phyloP scores from a whole-genome alignment of 2,329 filamentous ascomycete species.

The Fusarium setosum region DNA sequence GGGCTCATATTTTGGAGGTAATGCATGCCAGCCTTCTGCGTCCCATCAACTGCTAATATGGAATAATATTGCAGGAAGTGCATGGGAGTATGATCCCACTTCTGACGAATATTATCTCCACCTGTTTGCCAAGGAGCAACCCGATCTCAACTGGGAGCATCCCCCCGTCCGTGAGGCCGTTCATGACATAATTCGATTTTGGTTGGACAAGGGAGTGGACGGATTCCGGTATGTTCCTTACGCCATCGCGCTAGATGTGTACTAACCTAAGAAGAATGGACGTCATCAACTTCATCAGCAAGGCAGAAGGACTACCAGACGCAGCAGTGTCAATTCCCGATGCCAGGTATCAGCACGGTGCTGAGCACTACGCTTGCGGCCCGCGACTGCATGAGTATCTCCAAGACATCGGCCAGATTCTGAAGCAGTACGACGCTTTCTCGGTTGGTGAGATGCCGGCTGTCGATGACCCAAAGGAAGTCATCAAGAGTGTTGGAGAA shows the following conservation, averaged over 20 bases:
- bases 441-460: constrained; percentile 74
- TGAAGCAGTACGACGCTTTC: constrained; percentile 66
- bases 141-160: constrained; percentile 84
- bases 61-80: constrained; percentile 48
- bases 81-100: constrained; percentile 39
- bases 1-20: constrained; percentile 65
- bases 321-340: constrained; percentile 55
- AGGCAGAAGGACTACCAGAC: constrained; percentile 65
- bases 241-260: accelerated
- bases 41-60: constrained; percentile 58
- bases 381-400: constrained; percentile 73
- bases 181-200: constrained; percentile 72
- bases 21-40: constrained; percentile 30
- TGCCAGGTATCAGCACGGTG: constrained; percentile 57
- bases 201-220: constrained; percentile 75
- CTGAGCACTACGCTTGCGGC: constrained; percentile 63
- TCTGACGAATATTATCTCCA: constrained; percentile 78
- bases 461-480: constrained; percentile 63
- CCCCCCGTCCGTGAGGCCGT: constrained; percentile 72
- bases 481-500: constrained; percentile 65
- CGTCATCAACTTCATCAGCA: constrained; percentile 75
- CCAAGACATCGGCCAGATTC: constrained; percentile 67
- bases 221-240: constrained; percentile 62
- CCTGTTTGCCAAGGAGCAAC: constrained; percentile 76
- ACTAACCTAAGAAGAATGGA: constrained; percentile 58